A percentile compares a stretch with the other conserved stretches of the same genome.
phyloP scores from a whole-genome alignment of 495 filamentous ascomycete genomes.

The Podospora pseudoanserina region DNA sequence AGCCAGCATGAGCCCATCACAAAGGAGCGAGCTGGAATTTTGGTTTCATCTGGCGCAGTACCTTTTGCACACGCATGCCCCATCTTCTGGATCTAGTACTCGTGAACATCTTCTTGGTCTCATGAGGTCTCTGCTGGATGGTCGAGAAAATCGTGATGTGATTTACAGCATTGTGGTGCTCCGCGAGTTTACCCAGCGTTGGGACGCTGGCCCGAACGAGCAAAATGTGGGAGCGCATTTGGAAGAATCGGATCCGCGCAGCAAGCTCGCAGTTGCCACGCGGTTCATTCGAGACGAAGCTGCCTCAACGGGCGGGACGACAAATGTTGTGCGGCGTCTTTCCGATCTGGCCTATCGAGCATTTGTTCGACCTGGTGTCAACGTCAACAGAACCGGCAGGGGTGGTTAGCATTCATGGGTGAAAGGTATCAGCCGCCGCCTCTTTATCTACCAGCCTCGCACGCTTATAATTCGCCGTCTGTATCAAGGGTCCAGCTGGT shows the following conservation, averaged over 20 bases:
- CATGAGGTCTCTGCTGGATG: slow-evolving; percentile 67
- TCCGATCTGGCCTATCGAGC: slow-evolving; percentile 62
- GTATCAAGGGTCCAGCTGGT: not conserved
- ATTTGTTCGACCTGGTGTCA: slow-evolving; percentile 42
- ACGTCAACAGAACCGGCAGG: slow-evolving; percentile 19
- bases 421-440: not conserved
- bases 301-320: slow-evolving; percentile 63
- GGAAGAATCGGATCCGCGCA: slow-evolving; percentile 66
- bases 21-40: slow-evolving; percentile 67
- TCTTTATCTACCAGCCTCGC: not conserved
- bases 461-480: not conserved
- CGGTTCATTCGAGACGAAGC: slow-evolving; percentile 77
- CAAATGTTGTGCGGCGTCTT: slow-evolving; percentile 73
- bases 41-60: slow-evolving; percentile 75
- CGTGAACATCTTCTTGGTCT: slow-evolving; percentile 59
- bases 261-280: slow-evolving; percentile 74
- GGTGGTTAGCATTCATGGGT: not conserved
- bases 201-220: slow-evolving; percentile 60
- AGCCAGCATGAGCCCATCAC: slow-evolving; percentile 49
- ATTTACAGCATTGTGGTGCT: slow-evolving; percentile 83
- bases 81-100: slow-evolving; percentile 43
- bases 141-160: slow-evolving; percentile 84
- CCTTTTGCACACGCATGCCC: slow-evolving; percentile 60
- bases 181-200: slow-evolving; percentile 65
- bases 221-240: slow-evolving; percentile 56